Base-by-base conservation (phyloP, 2,329 filamentous ascomycete species). In the Cadophora malorum region DNA sequence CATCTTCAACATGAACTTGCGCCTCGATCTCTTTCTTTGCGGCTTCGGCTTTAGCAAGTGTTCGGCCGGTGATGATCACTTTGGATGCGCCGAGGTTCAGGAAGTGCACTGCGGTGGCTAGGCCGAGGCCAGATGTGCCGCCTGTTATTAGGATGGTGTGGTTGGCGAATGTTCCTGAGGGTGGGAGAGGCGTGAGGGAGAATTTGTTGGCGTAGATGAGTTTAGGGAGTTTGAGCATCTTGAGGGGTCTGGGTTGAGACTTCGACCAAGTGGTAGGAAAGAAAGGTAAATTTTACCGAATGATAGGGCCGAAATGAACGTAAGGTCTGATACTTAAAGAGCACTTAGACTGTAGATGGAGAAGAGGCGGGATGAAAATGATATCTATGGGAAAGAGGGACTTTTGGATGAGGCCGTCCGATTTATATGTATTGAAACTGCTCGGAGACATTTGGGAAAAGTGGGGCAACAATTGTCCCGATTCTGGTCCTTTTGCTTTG, bases 121-220 rank as follows among this genome's bases (percentile, higher is more conserved):
- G 76, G 9, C 82, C 81, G 0, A 83, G 74, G 16, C 81, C 82
- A 28, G 75, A 73, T 14, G 80, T 82, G 9, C 76, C 79, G 21
- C 82, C 82, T 0, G 81, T 83, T 47, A 83, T 76, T 45, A 83
- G 73, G 60, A 80, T 73, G 5, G 72, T 73, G 69, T 80, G 73
- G n/a, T 68, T 71, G 45, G 69, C 63, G 70, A 76, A 76, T 49
- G 71, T 67, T 6, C 64, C 67, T 3, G 70, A 67, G 61, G 74
- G 69, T 52, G 76, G 74, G 45, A 76, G 71, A 6, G 66, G 28
- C 23, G 75, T 73, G 9, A 74, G 71, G 33, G 25, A 53, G 63
- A 75, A 74, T 47, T 74, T 74, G 66, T 75, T 75, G 41, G 68
- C 68, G 62, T 70, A 76, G 28, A 75, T 66, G 8, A 69, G 21